Conservation (phyloP, 2,329 filamentous ascomycete genomes). For the Cladobotryum mycophilum region DNA sequence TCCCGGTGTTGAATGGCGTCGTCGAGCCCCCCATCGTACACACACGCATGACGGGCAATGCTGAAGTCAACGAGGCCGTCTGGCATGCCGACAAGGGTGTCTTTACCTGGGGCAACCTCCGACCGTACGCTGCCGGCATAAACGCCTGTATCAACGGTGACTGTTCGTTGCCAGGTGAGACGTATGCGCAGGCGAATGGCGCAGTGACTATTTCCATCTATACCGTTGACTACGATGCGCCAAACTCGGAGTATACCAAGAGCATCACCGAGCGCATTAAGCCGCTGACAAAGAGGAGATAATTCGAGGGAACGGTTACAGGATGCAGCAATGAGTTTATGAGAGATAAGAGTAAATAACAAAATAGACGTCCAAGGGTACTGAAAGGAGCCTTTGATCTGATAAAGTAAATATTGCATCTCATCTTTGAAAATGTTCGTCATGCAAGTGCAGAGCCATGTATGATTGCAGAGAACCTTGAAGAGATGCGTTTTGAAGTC, state of each 20-base stretch:
- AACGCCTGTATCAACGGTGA: conserved; percentile 48
- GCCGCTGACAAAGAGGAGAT: conserved; percentile 10
- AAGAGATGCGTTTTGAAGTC: too few species aligned
- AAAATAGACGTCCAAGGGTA: too few species aligned
- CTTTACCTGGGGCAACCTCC: conserved; percentile 36
- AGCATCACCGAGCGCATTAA: conserved; percentile 20
- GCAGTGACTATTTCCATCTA: conserved; percentile 40
- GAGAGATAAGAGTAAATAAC: too few species aligned
- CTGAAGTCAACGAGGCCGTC: conserved; percentile 39
- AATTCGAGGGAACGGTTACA: too few species aligned
- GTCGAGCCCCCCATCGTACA: conserved; percentile 38
- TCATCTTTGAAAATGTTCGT: too few species aligned
- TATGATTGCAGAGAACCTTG: too few species aligned
- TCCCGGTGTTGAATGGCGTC: conserved; percentile 35
- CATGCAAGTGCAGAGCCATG: too few species aligned
- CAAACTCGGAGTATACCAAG: conserved; percentile 21
- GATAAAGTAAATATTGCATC: too few species aligned
- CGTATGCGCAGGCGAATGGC: conserved; percentile 33
- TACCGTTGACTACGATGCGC: conserved; percentile 45
- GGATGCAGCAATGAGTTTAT: too few species aligned
- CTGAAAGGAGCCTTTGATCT: too few species aligned
- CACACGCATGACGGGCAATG: conserved; percentile 43
- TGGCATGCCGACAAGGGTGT: conserved; percentile 36
- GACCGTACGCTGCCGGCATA: conserved; percentile 32
- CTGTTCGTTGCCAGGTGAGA: conserved; percentile 45